A percentile compares a stretch with the other conserved stretches of the same genome.
These are phyloP conservation scores for Setaria viridis DNA, from an alignment of 202 grass and related monocot genomes.

Conservation along the genomic window DNA sequence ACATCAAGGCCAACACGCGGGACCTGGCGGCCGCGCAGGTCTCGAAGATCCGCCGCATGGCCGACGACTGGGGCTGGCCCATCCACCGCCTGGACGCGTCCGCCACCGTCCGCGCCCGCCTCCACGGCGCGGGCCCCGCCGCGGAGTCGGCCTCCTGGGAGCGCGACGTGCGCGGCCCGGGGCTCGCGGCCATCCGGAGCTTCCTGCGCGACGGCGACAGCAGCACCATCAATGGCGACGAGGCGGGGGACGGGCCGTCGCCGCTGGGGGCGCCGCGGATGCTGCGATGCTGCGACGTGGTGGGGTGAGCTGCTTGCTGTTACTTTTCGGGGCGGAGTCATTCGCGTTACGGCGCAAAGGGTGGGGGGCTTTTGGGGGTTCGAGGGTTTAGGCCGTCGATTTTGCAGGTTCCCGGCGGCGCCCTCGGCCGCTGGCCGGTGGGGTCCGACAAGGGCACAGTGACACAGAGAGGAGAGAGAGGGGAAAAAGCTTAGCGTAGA, in stretches of 20 bases:
- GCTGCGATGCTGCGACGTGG: constrained; percentile 54
- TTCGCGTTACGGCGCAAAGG: constrained; percentile 30
- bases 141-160: constrained; percentile 52
- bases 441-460: constrained; percentile 43
- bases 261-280: neutral
- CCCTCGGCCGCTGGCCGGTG: constrained; percentile 45
- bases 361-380: constrained; percentile 22
- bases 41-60: constrained; percentile 64
- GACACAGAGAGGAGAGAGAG: neutral
- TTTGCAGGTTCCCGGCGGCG: constrained; percentile 48
- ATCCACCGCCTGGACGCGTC: constrained; percentile 62
- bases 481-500: too few relatives aligned
- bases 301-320: constrained; percentile 42
- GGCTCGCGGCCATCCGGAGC: constrained; percentile 50
- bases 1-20: constrained; percentile 68
- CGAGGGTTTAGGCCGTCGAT: constrained; percentile 53
- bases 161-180: constrained; percentile 58
- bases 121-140: neutral
- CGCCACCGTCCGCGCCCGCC: constrained; percentile 44
- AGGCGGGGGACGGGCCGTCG: too few relatives aligned
- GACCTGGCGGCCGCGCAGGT: constrained; percentile 60
- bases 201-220: constrained; percentile 43
- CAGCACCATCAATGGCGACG: neutral
- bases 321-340: neutral
- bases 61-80: constrained; percentile 58